Base-by-base conservation (phyloP, 495 filamentous ascomycete genomes). In the Penicillium bialowiezense region DNA sequence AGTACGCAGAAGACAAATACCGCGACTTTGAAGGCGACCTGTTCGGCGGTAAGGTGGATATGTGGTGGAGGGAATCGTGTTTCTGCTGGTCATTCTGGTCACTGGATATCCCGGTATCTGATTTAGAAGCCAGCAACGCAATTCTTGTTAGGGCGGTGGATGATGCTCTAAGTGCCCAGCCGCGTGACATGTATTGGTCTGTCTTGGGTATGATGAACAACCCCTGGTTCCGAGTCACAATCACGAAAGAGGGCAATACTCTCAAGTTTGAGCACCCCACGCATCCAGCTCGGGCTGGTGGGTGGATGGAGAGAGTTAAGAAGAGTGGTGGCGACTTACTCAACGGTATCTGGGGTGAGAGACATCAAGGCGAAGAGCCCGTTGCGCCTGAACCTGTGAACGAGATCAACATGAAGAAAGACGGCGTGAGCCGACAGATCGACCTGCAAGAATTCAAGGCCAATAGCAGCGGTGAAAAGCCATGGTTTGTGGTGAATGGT, bases 181-280 rank as follows among this genome's bases (percentile, higher is more conserved):
- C 92, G 5, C 76, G 87, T 50, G 92, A 97, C 56, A 95, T 96
- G 87, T 97, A 97, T 68, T 97, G 92, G 92, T 88, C 81, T 48
- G 91, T 96, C 14, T 70, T 97, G 34, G 92, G 92, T 0, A 97
- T 97, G 92, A 97, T 97, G 92, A 96, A 97, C 63, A 97, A 96
- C 59, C 87, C 91, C 6, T 97, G 92, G 92, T 97, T 85, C 65
- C 76, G 92, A 13, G 77, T 97, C 5, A 78, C 83, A 5, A 89
- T 97, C 48, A 82, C 79, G 34, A 84, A 85, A 48, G 88, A 95
- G 52, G 78, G 72, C 0, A 74, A 82, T 28, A 62, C 53, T 18
- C 65, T 97, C 35, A 78, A 81, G 7, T 97, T 97, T 50, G 91
- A 97, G 54, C 92, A 97, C 57, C 92, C 92, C 1, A 95, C 89